Evolutionary conservation across 2,329 filamentous ascomycete genomes (phyloP).

Genomic region (Aaosphaeria pasadenensis): DNA sequence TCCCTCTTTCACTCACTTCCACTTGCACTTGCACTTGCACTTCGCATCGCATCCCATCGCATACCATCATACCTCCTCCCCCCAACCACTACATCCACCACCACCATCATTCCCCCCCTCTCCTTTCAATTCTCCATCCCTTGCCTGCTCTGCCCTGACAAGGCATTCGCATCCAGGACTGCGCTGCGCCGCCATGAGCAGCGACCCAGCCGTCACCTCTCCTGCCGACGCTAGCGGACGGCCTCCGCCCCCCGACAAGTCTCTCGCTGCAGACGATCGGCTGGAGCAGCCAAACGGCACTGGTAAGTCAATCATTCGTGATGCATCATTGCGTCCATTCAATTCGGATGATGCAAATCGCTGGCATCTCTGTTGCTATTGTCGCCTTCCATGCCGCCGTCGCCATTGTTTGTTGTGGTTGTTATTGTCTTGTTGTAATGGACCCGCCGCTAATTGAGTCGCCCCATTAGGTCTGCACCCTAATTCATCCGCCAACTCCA

Average conservation of each 20-base stretch:
- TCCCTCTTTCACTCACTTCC: too few relatives aligned
- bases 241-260: slow-evolving; percentile 26
- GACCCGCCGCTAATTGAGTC: slow-evolving; percentile 8
- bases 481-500: slow-evolving; percentile 9
- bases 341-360: too few relatives aligned
- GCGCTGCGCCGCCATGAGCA: slow-evolving; percentile 35
- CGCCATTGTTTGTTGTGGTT: not conserved
- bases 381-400: not conserved
- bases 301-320: slow-evolving; percentile 22
- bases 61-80: not conserved
- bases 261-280: slow-evolving; percentile 12
- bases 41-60: not conserved
- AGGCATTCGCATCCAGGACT: slow-evolving; percentile 6
- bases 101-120: not conserved
- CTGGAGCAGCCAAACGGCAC: slow-evolving; percentile 31
- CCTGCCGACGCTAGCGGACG: slow-evolving; percentile 22
- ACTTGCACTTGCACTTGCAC: too few relatives aligned
- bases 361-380: too few relatives aligned
- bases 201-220: slow-evolving; percentile 21
- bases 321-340: too few relatives aligned
- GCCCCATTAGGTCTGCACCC: slow-evolving; percentile 7
- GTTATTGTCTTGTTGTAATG: not conserved
- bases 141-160: slow-evolving; percentile 8
- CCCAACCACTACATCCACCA: not conserved
- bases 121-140: slow-evolving; percentile 9